phyloP scores from a whole-genome alignment of 148 eudicot species.

The Chenopodium formosanum region DNA sequence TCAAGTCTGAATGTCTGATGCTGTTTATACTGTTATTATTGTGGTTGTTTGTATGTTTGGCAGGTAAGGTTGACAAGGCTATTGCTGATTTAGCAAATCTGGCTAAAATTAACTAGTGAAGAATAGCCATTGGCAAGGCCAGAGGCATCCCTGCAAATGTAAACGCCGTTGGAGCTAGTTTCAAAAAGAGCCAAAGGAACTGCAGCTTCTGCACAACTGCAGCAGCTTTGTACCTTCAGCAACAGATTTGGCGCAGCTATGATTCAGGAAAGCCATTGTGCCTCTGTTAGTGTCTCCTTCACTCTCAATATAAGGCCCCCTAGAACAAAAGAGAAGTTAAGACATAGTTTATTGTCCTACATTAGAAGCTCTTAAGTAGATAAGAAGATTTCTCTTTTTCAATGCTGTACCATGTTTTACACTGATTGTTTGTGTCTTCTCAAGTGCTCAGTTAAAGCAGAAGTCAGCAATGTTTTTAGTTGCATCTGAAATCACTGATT shows the following conservation, averaged over 20 bases:
- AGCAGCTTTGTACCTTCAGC: conserved; percentile 70
- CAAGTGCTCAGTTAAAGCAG: no score
- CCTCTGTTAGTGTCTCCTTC: conserved; percentile 83
- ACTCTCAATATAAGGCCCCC: conserved; percentile 86
- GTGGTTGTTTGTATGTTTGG: neutral
- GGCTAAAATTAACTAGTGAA: conserved; percentile 73
- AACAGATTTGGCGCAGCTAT: conserved; percentile 55
- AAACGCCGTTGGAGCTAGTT: conserved; percentile 82
- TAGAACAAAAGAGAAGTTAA: conserved; percentile 83
- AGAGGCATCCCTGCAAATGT: conserved; percentile 79
- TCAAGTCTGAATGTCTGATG: neutral
- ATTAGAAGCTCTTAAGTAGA: neutral
- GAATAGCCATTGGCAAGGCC: conserved; percentile 67
- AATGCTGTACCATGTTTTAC: neutral
- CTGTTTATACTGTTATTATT: neutral
- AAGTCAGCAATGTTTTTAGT: no score
- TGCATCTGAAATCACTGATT: no score
- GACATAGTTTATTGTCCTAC: neutral
- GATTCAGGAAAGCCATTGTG: conserved; percentile 76
- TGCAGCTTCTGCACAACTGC: conserved; percentile 87
- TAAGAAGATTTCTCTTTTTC: neutral
- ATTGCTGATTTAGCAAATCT: conserved; percentile 90
- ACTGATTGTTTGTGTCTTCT: no score
- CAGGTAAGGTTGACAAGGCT: conserved; percentile 45
- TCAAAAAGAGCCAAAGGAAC: conserved; percentile 88